Conservation (phyloP, 108 stramenopile species). For the Nitzschia palea region DNA sequence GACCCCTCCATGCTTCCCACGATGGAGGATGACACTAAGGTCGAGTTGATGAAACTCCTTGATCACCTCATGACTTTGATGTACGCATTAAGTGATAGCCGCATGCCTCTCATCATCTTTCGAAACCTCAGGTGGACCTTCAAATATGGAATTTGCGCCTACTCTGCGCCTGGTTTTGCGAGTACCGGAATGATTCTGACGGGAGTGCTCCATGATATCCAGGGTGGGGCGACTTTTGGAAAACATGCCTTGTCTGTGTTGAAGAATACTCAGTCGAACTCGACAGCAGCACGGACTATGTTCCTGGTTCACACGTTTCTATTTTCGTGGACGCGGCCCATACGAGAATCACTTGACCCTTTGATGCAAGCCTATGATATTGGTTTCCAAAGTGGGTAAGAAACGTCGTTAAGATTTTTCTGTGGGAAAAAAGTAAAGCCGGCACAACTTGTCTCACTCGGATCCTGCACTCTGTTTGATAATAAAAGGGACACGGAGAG, state of each 20-base stretch:
- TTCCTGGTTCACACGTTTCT: background rate
- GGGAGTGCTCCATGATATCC: background rate
- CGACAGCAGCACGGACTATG: background rate
- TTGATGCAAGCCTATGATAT: background rate
- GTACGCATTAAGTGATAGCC: background rate
- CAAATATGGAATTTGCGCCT: background rate
- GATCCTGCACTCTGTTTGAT: background rate
- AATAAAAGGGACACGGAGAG: slow-evolving; percentile 14
- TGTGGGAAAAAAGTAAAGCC: background rate
- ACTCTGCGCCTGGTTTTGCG: slow-evolving; percentile 2
- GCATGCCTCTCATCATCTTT: background rate
- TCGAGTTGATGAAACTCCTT: background rate
- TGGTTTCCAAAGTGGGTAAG: background rate
- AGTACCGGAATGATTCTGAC: background rate
- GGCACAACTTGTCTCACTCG: too few relatives aligned
- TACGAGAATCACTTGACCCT: background rate
- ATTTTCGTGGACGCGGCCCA: slow-evolving; percentile 1
- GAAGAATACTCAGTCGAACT: background rate
- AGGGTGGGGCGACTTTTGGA: background rate
- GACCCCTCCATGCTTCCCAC: background rate
- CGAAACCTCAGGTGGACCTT: background rate
- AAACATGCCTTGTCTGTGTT: background rate
- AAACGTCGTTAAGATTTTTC: background rate
- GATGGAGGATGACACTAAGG: background rate
- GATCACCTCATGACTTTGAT: background rate